Percentiles rank a stretch among this genome's conserved stretches.
phyloP scores from a whole-genome alignment of 768 basidiomycete genomes.

The Termitomyces sp. region DNA sequence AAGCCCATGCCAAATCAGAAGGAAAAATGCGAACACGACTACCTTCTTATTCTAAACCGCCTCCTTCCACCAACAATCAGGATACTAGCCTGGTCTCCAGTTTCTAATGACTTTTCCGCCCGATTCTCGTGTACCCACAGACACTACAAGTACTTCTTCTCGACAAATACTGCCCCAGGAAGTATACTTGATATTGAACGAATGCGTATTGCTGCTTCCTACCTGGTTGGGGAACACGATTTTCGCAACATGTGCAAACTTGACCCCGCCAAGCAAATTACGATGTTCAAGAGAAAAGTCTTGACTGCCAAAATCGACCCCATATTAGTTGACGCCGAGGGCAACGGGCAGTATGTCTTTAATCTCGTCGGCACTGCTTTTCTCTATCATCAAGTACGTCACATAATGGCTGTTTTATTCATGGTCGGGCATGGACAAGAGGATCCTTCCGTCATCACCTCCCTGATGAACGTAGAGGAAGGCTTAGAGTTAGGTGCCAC shows the following conservation, averaged over 20 bases:
- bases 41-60: slow-evolving; percentile 78
- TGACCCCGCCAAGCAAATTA: slow-evolving; percentile 89
- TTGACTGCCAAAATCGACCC: slow-evolving; percentile 59
- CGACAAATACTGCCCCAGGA: slow-evolving; percentile 29
- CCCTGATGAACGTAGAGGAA: slow-evolving; percentile 68
- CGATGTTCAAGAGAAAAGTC: slow-evolving; percentile 69
- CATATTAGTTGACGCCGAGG: slow-evolving; percentile 27
- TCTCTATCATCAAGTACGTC: slow-evolving; percentile 93
- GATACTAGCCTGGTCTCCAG: slow-evolving; percentile 91
- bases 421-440: slow-evolving; percentile 84
- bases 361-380: slow-evolving; percentile 88
- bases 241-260: slow-evolving; percentile 95
- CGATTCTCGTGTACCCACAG: slow-evolving; percentile 83
- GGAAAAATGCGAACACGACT: slow-evolving; percentile 57
- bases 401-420: slow-evolving; percentile 90
- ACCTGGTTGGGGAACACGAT: slow-evolving; percentile 86
- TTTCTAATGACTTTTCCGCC: slow-evolving; percentile 74
- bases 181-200: slow-evolving; percentile 58
- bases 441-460: slow-evolving; percentile 59
- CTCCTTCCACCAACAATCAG: slow-evolving; percentile 88
- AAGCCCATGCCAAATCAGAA: slow-evolving; percentile 13
- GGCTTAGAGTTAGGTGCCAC: slow-evolving; percentile 35
- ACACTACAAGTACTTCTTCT: slow-evolving; percentile 99
- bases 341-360: slow-evolving; percentile 55
- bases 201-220: slow-evolving; percentile 73